Evolutionary conservation across 2,329 filamentous ascomycete genomes (phyloP).

Genomic region (Plenodomus lindquistii): DNA sequence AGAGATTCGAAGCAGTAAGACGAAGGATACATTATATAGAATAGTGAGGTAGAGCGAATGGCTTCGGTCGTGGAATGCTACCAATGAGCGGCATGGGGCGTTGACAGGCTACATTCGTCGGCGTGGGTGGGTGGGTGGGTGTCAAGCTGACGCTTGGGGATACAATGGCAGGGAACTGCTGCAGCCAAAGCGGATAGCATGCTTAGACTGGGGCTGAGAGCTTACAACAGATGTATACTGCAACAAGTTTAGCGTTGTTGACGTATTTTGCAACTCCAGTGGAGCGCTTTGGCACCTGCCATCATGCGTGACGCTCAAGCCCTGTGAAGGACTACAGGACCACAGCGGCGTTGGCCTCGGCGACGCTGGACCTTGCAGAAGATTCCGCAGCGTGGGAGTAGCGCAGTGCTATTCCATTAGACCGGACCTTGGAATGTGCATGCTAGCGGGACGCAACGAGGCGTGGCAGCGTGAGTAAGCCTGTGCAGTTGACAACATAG

Average conservation of each 20-base stretch:
- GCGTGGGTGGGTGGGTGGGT: slow-evolving; percentile 30
- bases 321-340: background rate
- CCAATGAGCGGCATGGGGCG: slow-evolving; percentile 21
- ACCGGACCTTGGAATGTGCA: slow-evolving; percentile 5
- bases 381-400: background rate
- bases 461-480: slow-evolving; percentile 18
- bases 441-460: slow-evolving; percentile 11
- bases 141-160: slow-evolving; percentile 37
- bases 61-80: slow-evolving; percentile 27
- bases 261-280: slow-evolving; percentile 24
- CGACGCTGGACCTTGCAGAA: background rate
- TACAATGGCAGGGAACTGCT: slow-evolving; percentile 31
- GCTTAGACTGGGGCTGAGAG: slow-evolving; percentile 41
- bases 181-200: slow-evolving; percentile 32
- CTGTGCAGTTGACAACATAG: slow-evolving; percentile 21
- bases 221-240: slow-evolving; percentile 33
- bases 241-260: slow-evolving; percentile 26
- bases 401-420: background rate
- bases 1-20: slow-evolving; percentile 17
- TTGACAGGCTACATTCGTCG: slow-evolving; percentile 20
- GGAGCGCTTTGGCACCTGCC: slow-evolving; percentile 21
- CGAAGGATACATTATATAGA: slow-evolving; percentile 38
- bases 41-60: slow-evolving; percentile 17
- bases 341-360: background rate
- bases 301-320: background rate